Percentiles rank a stretch among this genome's conserved stretches.
These are phyloP conservation scores for Dalbergia cochinchinensis DNA, from an alignment of 306 rosid genomes.

Conservation along the genomic window DNA sequence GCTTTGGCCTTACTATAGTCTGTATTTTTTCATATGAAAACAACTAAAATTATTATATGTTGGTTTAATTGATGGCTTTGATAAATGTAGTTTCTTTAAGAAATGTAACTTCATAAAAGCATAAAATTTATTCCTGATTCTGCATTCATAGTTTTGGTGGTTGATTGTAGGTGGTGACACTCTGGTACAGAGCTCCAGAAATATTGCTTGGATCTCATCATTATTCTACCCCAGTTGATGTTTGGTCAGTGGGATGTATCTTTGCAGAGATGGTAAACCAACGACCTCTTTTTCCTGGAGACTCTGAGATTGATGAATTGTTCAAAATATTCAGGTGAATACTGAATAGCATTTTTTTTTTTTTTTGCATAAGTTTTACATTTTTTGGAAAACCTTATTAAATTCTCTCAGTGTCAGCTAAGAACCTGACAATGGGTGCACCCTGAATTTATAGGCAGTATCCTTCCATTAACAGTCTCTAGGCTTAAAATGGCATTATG, in stretches of 20 bases:
- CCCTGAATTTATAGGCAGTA: no score
- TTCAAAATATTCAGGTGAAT: slow-evolving; percentile 93
- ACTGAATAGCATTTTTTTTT: slow-evolving; percentile 56
- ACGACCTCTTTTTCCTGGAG: slow-evolving; percentile 92
- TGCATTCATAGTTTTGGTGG: slow-evolving; percentile 39
- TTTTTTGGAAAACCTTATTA: slow-evolving; percentile 11
- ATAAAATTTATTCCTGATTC: slow-evolving; percentile 9
- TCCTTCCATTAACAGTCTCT: no score
- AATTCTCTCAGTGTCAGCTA: neutral
- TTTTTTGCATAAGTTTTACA: slow-evolving; percentile 26
- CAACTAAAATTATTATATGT: slow-evolving; percentile 37
- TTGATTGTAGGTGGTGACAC: slow-evolving; percentile 86
- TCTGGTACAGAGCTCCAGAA: slow-evolving; percentile 99
- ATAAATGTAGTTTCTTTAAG: slow-evolving; percentile 51
- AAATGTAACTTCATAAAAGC: neutral
- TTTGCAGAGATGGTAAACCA: slow-evolving; percentile 98
- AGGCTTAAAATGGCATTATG: no score
- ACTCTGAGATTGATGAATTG: slow-evolving; percentile 97
- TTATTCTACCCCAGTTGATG: slow-evolving; percentile 95
- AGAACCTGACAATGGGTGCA: no score
- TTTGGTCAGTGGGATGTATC: slow-evolving; percentile 99
- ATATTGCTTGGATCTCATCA: slow-evolving; percentile 98
- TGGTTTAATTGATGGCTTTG: slow-evolving; percentile 60
- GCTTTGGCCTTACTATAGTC: neutral
- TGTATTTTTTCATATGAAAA: slow-evolving; percentile 74